Conservation (phyloP, 2,329 filamentous ascomycete genomes). For the Mycosphaerelloides madeirae region DNA sequence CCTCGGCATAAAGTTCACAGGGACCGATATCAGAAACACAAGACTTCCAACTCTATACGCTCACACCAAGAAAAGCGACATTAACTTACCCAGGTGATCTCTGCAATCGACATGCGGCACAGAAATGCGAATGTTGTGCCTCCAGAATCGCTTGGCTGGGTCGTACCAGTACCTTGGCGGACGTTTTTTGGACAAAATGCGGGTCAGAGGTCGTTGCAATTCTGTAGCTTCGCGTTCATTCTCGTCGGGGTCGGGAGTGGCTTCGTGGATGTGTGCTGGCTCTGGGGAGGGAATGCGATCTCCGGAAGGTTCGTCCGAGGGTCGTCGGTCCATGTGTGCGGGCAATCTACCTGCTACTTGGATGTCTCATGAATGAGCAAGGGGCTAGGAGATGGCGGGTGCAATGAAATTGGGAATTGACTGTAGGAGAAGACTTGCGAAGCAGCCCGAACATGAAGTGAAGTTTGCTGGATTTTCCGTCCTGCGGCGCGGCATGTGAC, state of each 20-base stretch:
- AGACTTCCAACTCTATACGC: no score
- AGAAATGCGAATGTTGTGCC: conserved; percentile 45
- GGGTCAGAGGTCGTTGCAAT: conserved; percentile 16
- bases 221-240: conserved; percentile 34
- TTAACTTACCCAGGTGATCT: conserved; percentile 52
- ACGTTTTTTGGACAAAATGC: conserved; percentile 4
- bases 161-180: conserved; percentile 32
- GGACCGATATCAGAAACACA: no score
- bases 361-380: not conserved
- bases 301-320: conserved; percentile 3
- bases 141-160: conserved; percentile 44
- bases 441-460: no score
- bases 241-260: conserved; percentile 18
- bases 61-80: not conserved
- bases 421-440: no score
- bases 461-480: no score
- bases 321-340: not conserved
- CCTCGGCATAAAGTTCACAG: no score
- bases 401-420: no score
- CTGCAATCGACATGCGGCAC: conserved; percentile 49
- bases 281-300: conserved; percentile 24
- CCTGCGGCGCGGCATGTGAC: no score
- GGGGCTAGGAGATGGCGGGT: no score
- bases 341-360: no score
- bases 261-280: conserved; percentile 18